Percentiles rank a stretch among this genome's conserved stretches.
phyloP scores from a whole-genome alignment of 495 filamentous ascomycete species.

The Lindgomyces ingoldianus region DNA sequence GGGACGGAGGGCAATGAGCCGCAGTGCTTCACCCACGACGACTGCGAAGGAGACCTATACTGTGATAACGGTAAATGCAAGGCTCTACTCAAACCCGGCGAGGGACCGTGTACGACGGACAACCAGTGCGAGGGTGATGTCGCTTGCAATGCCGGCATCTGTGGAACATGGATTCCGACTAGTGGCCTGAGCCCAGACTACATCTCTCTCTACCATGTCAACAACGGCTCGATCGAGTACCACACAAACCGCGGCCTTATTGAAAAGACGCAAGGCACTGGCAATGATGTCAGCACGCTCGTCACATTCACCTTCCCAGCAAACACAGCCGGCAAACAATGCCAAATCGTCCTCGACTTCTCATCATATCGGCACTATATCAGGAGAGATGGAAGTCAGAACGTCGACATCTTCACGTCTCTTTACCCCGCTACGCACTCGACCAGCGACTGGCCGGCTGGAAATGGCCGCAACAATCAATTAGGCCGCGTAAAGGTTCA shows the following conservation, averaged over 20 bases:
- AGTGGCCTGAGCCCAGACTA: neutral
- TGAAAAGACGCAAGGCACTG: neutral
- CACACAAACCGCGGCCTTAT: neutral
- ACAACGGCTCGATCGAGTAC: constrained; percentile 1
- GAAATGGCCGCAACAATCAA: neutral
- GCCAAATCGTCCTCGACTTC: neutral
- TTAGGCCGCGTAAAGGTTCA: neutral
- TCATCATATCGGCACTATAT: neutral
- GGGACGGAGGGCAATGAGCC: neutral
- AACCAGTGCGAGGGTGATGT: neutral
- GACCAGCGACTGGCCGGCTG: neutral
- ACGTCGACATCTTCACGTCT: neutral
- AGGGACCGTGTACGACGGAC: neutral
- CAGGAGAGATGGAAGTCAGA: neutral
- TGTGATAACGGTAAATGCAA: neutral
- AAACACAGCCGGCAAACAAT: neutral
- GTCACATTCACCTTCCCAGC: neutral
- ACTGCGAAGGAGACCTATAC: neutral
- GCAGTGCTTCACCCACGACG: neutral
- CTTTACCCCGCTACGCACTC: neutral
- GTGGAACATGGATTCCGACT: neutral
- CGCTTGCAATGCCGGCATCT: neutral
- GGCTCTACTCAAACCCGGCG: neutral
- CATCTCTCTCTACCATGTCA: neutral
- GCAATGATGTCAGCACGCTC: neutral